Evolutionary conservation across 768 basidiomycete species (phyloP), one percentile per base, ranked within the genome.

Genomic region (Termitomyces sp.): DNA sequence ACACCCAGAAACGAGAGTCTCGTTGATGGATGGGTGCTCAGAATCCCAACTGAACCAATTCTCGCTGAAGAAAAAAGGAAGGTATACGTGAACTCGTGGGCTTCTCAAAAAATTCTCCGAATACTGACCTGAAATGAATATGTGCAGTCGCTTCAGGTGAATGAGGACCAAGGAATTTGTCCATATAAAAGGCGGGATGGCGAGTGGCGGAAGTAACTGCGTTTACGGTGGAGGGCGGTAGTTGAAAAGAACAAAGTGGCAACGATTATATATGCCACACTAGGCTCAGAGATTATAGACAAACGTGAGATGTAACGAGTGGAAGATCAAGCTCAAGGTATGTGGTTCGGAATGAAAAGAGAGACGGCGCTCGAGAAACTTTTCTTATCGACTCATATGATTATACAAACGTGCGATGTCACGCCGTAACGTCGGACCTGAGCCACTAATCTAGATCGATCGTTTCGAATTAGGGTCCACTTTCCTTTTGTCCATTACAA

Each of bases 91-190:
- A 61, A 53, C 31, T n/a, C 31, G 42, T 33, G 36, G 44, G 31
- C 20, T 13, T 51, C 18, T 33, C 18, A 58, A 58, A 47, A 16
- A 48, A 33, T 27, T 76, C 82, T 54, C 18, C 27, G 1, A 54
- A 31, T 27, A 42, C n/a, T 6, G 72, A 89, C 91, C 79, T 86
- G 51, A 91, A 72, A 62, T 84, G 84, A 62, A 68, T 77, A 73
- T 91, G 82, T 24, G 91, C 89, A 57, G 80, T 68, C 51, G 89
- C 89, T 73, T 93, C 90, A 58, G 84, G 85, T 22, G 87, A 83
- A 58, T 88, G 78, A 24, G 90, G 88, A 8, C 87, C 83, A 54
- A 89, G 79, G 71, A 89, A 86, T 66, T 83, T 83, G 64, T 89
- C 87, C 83, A 91, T 88, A 61, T 61, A 67, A 59, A 58, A 45